Percentiles rank a stretch among this genome's conserved stretches.
phyloP scores from a whole-genome alignment of 2,329 filamentous ascomycete genomes.

The Verticillium zaregamsianum region DNA sequence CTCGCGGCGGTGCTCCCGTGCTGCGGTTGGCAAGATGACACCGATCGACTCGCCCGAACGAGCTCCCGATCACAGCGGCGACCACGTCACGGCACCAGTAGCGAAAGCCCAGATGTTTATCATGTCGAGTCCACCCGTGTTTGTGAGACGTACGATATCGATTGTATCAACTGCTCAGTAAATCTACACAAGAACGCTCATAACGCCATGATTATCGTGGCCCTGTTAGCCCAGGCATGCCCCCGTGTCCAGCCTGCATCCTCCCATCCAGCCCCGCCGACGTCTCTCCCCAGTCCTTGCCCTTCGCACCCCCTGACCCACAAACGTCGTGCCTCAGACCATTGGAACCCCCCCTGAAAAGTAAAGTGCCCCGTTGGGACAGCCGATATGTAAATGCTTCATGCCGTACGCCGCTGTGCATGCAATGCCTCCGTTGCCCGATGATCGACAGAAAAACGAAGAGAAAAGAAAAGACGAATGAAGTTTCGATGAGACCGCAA shows the following conservation, averaged over 20 bases:
- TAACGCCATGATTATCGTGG: neutral
- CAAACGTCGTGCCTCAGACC: neutral
- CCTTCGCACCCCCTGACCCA: neutral
- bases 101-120: neutral
- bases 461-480: neutral
- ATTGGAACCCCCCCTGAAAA: slow-evolving; percentile 5
- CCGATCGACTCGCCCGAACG: too few relatives aligned
- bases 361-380: neutral
- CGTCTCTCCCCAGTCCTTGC: neutral
- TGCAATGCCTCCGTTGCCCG: slow-evolving; percentile 14
- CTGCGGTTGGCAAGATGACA: too few relatives aligned
- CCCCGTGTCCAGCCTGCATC: neutral
- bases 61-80: too few relatives aligned
- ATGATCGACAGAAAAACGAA: neutral
- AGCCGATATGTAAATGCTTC: slow-evolving; percentile 15
- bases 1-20: too few relatives aligned
- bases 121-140: slow-evolving; percentile 6
- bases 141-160: slow-evolving; percentile 9
- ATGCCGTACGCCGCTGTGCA: slow-evolving; percentile 15
- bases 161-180: slow-evolving; percentile 15
- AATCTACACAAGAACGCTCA: slow-evolving; percentile 13
- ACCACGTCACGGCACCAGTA: neutral
- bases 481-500: neutral
- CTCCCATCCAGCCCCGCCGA: neutral
- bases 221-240: neutral